phyloP scores from a whole-genome alignment of 306 rosid species.

The Dalbergia oliveri region DNA sequence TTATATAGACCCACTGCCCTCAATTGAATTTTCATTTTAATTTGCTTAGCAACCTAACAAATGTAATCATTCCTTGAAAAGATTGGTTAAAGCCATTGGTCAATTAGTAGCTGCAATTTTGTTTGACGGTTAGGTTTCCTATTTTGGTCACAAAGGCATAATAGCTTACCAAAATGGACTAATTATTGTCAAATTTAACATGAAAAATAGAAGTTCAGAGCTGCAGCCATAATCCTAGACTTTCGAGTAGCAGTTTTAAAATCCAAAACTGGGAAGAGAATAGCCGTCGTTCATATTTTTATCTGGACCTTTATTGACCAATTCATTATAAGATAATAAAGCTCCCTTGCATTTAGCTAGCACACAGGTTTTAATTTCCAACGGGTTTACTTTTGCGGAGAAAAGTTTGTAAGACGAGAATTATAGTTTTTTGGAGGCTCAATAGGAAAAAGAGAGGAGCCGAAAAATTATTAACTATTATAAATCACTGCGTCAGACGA shows the following conservation, averaged over 20 bases:
- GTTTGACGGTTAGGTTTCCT: background rate
- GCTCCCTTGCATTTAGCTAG: background rate
- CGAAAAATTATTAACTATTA: too few relatives aligned
- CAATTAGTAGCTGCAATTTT: background rate
- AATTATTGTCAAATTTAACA: background rate
- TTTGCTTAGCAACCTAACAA: constrained; percentile 18
- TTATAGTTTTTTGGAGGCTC: too few relatives aligned
- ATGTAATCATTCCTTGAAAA: constrained; percentile 2
- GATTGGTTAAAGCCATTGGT: background rate
- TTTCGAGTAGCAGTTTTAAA: background rate
- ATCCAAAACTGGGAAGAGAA: background rate
- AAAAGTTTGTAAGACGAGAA: too few relatives aligned
- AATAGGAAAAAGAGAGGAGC: too few relatives aligned
- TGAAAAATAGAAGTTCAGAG: background rate
- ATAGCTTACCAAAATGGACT: constrained; percentile 24
- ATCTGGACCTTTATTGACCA: background rate
- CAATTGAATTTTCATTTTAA: background rate
- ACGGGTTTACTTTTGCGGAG: too few relatives aligned
- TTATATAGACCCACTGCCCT: background rate
- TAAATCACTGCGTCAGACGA: too few relatives aligned
- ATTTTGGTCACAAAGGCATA: background rate
- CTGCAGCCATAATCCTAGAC: background rate
- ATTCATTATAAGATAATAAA: too few relatives aligned
- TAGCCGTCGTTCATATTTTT: background rate
- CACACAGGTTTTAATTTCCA: background rate